These are phyloP conservation scores for Ichthyophthirius multifiliis DNA, from an alignment of 169 alveolate genomes.

Conservation along the genomic window DNA sequence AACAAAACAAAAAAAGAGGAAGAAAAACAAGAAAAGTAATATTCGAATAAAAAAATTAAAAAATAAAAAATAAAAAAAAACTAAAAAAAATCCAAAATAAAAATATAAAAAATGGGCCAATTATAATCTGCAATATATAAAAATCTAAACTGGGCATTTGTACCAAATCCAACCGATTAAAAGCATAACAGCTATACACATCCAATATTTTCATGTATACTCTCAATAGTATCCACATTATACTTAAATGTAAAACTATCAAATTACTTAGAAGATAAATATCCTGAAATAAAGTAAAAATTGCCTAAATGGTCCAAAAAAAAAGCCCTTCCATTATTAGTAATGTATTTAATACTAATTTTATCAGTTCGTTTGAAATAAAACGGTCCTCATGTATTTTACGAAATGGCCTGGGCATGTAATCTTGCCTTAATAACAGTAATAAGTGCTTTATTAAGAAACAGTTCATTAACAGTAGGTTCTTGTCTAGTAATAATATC, in stretches of 20 bases:
- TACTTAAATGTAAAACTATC: not conserved
- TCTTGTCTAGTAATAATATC: conserved; percentile 34
- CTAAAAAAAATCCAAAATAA: no score
- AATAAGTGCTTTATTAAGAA: conserved; percentile 20
- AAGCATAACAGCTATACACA: not conserved
- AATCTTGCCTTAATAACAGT: conserved; percentile 38
- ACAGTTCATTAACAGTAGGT: conserved; percentile 21
- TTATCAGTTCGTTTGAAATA: not conserved
- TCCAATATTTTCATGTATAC: not conserved
- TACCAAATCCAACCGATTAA: not conserved
- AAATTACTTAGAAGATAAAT: not conserved
- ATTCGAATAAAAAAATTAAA: no score
- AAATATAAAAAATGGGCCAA: no score
- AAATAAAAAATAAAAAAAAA: no score
- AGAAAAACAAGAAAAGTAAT: no score
- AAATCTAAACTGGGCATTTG: not conserved
- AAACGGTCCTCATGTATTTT: conserved; percentile 15
- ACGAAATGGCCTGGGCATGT: conserved; percentile 54
- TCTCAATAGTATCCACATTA: not conserved
- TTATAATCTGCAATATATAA: no score
- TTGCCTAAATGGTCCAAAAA: not conserved
- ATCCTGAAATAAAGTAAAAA: not conserved
- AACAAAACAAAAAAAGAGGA: no score
- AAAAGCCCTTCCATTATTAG: not conserved
- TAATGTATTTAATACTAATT: not conserved